Base-by-base conservation (phyloP, 768 basidiomycete species). In the Amanita pallidorosea region DNA sequence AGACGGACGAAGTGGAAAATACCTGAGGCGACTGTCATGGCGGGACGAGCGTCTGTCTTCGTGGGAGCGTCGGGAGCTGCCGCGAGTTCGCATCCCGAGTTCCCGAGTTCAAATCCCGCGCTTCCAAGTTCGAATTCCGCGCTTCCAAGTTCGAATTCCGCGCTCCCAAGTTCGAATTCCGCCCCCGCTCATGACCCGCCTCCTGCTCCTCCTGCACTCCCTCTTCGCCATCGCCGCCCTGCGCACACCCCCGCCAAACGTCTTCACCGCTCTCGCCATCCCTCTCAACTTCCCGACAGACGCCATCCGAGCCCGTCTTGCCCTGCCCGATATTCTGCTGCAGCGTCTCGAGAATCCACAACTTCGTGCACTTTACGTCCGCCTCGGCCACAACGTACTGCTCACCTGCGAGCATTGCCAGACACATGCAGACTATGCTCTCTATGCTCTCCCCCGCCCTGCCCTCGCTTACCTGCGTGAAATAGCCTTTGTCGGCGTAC, bases 311-410 rank as follows among this genome's bases (percentile, higher is more conserved):
- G 64, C 67, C 5, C 54, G 72, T 8, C 60, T 87, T 34, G 55
- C 72, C 4, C 65, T 63, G 47, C 54, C 84, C 35, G 76, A 81
- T 35, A 60, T 61, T 27, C 66, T 88, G 34, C 62, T 88, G 48
- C 74, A 66, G 50, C 70, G 76, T 43, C 67, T 88, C 9, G 70
- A 71, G 27, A 73, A 75, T 17, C 74, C 76, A 56, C 84, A 83
- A 34, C 65, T 72, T 53, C 74, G 86, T 49, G 65, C 70, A 1
- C 59, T 75, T 41, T 88, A 85, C 57, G 70, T 78, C 56, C 72
- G 86, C 51, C 84, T 86, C 53, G 86, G 86, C 20, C 86, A 88
- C 62, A 62, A 71, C 23, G 75, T 77, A 4, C 63, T 88, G 13
- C 68, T 79, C 41, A 73, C 71, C 7, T 88, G 86, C 64, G 70